Conservation (phyloP, 2,329 filamentous ascomycete genomes). For the Dendrostoma leiphaemia region DNA sequence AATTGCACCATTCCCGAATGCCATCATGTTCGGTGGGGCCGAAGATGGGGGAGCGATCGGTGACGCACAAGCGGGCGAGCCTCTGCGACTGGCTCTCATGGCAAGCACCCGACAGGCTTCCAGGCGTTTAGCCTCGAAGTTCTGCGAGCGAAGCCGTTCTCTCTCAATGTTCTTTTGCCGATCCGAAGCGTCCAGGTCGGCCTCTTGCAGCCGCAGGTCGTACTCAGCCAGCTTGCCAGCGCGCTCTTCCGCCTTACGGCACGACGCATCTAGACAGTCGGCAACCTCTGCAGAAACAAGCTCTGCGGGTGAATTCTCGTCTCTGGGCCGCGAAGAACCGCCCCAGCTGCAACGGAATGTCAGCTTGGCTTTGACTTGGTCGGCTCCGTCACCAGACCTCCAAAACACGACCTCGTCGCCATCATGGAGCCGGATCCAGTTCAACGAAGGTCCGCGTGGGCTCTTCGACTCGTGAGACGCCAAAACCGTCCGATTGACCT, state of each 20-base stretch:
- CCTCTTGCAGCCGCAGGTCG: constrained; percentile 40
- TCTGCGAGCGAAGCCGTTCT: constrained; percentile 48
- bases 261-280: constrained; percentile 47
- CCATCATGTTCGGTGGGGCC: constrained; percentile 15
- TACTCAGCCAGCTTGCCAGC: constrained; percentile 39
- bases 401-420: constrained; percentile 78
- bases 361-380: constrained; percentile 41
- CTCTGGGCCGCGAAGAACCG: constrained; percentile 45
- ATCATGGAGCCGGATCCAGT: constrained; percentile 70
- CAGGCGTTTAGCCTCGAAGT: constrained; percentile 47
- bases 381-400: constrained; percentile 40
- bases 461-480: constrained; percentile 53
- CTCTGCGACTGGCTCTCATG: constrained; percentile 15
- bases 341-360: constrained; percentile 56
- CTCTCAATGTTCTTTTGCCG: constrained; percentile 39
- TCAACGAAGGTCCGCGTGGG: constrained; percentile 50
- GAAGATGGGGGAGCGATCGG: constrained; percentile 5
- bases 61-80: constrained; percentile 9
- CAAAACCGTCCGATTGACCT: constrained; percentile 71
- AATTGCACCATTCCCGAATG: background rate
- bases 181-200: constrained; percentile 41
- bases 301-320: constrained; percentile 21
- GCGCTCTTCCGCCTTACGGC: constrained; percentile 42
- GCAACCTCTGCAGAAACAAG: constrained; percentile 39
- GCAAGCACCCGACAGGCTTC: constrained; percentile 43